Base-by-base conservation (phyloP, 2,329 filamentous ascomycete species). In the Clonostachys sp. region DNA sequence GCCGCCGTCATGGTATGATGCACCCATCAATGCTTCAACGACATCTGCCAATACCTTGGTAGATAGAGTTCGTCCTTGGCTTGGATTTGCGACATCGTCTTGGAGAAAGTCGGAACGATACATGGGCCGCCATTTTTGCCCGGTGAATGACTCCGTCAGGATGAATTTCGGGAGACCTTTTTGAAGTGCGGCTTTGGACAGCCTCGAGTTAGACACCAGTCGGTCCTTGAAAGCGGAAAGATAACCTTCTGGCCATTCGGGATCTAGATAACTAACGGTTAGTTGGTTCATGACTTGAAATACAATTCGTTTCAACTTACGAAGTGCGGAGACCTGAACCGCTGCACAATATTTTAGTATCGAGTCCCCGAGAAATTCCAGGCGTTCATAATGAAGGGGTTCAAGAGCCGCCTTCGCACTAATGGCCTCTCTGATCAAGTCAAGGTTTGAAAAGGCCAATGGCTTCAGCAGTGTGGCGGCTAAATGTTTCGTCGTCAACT, bases 351-450 rank as follows among this genome's bases (percentile, higher is more conserved):
- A 80, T 58, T 97, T 97, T 36, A 97, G 73, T 2, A 95, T 73
- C 0, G 83, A 83, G 57, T 97, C 92, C 0, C 94, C 94, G 0
- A 96, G 69, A 55, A 95, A 95, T 61, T 97, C 94, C 0, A 95
- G 71, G 4, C 87, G 75, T 57, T 97, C 87, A 59, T 96, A 96
- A 53, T 96, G 78, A 0, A 74, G 75, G 2, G 68, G 62, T 43
- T 84, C 81, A 3, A 64, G 59, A 0, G 88, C 82, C 2, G 73
- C 73, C 0, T 84, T 80, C 1, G 88, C 73, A 45, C 79, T 87
- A 44, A 95, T 84, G 2, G 91, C 90, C 10, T 81, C 83, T 2
- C 83, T 61, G 0, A 95, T 60, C 34, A 86, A 67, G 1, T 68
- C 64, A 4, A 80, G 53, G 52, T 86, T 64, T 0, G 63, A 62